Base-by-base conservation (phyloP, 2,329 filamentous ascomycete genomes). In the Pseudogymnoascus sp. region DNA sequence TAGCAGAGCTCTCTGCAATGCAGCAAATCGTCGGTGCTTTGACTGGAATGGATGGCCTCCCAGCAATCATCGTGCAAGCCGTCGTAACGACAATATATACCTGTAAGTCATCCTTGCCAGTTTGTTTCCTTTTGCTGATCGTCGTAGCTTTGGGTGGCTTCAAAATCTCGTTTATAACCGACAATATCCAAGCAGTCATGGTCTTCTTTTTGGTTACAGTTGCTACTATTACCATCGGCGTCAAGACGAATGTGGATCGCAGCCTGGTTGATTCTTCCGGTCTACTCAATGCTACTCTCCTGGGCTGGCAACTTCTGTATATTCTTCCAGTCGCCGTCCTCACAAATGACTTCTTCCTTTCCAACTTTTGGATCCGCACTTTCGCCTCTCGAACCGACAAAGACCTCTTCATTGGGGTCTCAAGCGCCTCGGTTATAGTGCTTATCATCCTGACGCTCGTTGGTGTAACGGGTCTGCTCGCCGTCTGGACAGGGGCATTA, bases 311-410 rank as follows among this genome's bases (percentile, higher is more conserved):
- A 75, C 82, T 94, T 12, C 78, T 94, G 37, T 94, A 93, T 77
- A 93, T 94, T 67, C 81, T 94, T 1, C 89, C 91, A 0, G 82
- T 94, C 5, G 90, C 90, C 50, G 83, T 94, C 67, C 72, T 92
- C 63, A 92, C 90, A 64, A 94, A 93, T 76, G 87, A 92, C 78
- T 92, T 94, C 79, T 94, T 94, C 78, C 79, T 94, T 47, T 91
- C 89, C 33, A 88, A 85, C 67, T 92, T 91, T 75, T 94, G 90
- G 90, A 83, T 93, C 74, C 87, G 90, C 60, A 90, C 90, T 4
- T 94, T 94, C 70, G 88, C 90, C 16, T 89, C 89, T 61, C 87
- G 84, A 73, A 90, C 88, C 0, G 90, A 94, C 78, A 86, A 82
- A 70, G 90, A 93, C 71, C 82, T 94, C 5, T 87, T 84, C 79